A percentile compares a stretch with the other conserved stretches of the same genome.
Conservation (phyloP, 148 eudicot species). For the Drosera capensis region DNA sequence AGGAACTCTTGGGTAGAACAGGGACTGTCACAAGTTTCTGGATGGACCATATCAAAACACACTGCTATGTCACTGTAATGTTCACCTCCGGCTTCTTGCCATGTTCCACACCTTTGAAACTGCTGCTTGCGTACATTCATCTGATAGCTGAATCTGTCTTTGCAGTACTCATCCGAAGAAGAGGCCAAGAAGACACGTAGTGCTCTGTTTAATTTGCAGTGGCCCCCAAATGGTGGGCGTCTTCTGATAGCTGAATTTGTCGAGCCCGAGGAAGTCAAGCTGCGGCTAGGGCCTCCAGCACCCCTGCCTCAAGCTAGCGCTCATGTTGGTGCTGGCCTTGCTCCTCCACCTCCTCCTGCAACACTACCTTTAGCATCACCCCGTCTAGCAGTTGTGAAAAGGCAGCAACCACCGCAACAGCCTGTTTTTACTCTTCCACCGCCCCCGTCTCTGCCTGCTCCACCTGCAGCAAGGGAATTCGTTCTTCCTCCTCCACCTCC, state of each 20-base stretch:
- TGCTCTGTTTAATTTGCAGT: slow-evolving; percentile 73
- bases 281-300: slow-evolving; percentile 30
- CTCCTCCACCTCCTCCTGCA: slow-evolving; percentile 15
- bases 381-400: slow-evolving; percentile 25
- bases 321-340: slow-evolving; percentile 19
- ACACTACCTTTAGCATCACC: slow-evolving; percentile 39
- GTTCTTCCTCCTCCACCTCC: slow-evolving; percentile 36
- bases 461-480: slow-evolving; percentile 39
- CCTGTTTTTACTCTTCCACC: slow-evolving; percentile 51
- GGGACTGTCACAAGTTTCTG: slow-evolving; percentile 69
- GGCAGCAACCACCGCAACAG: slow-evolving; percentile 33
- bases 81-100: background rate
- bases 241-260: slow-evolving; percentile 75
- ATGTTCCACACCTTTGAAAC: background rate
- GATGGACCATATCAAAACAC: slow-evolving; percentile 99
- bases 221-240: slow-evolving; percentile 94
- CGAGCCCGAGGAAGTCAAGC: slow-evolving; percentile 77
- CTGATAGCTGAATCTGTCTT: background rate
- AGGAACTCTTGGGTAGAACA: slow-evolving; percentile 77
- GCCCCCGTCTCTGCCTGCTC: slow-evolving; percentile 59
- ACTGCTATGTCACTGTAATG: slow-evolving; percentile 79
- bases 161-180: slow-evolving; percentile 75
- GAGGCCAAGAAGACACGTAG: slow-evolving; percentile 85
- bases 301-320: slow-evolving; percentile 39
- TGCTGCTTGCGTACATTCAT: background rate